These are phyloP conservation scores for Dionaea muscipula DNA, from an alignment of 179 eudicot genomes.

Conservation along the genomic window DNA sequence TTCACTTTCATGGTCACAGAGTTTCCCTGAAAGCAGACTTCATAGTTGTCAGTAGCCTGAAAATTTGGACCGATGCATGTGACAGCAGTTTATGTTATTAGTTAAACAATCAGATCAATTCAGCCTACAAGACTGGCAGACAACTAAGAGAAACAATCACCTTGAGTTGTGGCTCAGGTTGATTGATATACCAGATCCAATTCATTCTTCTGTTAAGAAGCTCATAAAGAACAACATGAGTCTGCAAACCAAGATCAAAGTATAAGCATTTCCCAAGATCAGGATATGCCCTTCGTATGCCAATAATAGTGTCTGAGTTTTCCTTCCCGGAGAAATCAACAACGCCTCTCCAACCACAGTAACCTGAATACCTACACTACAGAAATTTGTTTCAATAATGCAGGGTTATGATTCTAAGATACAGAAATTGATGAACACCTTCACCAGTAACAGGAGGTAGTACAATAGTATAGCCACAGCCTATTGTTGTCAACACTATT, in stretches of 20 bases:
- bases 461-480: no score
- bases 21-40: conserved; percentile 30
- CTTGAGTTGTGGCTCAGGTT: conserved; percentile 61
- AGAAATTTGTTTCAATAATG: no score
- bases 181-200: conserved; percentile 84
- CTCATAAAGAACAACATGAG: conserved; percentile 65
- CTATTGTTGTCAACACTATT: no score
- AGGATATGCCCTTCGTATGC: conserved; percentile 39
- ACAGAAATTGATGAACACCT: no score
- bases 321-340: conserved; percentile 37
- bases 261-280: conserved; percentile 74
- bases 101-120: neutral
- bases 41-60: neutral
- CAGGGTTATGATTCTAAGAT: no score
- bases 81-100: no score
- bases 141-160: conserved; percentile 14
- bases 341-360: conserved; percentile 93
- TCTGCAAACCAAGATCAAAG: conserved; percentile 39
- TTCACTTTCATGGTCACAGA: conserved; percentile 65
- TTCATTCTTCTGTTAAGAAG: conserved; percentile 55
- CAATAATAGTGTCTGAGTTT: conserved; percentile 32
- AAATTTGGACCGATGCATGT: no score
- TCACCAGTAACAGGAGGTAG: no score
- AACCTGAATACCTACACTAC: conserved; percentile 56
- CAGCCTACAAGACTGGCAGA: neutral